Evolutionary conservation across 352 stramenopile genomes (phyloP).

Genomic region (Phytophthora pseudosyringae): DNA sequence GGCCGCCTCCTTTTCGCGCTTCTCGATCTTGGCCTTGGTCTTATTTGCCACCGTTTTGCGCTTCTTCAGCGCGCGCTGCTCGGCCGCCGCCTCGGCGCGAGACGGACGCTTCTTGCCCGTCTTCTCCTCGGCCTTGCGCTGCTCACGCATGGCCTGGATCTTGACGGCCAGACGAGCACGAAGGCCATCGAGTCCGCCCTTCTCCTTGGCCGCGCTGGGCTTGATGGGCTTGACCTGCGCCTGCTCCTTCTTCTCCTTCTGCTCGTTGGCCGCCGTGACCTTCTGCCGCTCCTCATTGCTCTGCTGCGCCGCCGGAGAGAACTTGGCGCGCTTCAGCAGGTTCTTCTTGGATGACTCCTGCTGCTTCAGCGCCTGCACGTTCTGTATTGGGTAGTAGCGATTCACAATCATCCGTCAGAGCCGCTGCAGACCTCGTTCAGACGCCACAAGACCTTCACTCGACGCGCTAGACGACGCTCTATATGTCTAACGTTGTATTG

Average conservation of each 20-base stretch:
- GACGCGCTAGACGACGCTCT: background rate
- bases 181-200: constrained; percentile 61
- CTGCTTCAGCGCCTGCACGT: constrained; percentile 60
- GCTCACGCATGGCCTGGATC: constrained; percentile 73
- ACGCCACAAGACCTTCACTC: constrained; percentile 1
- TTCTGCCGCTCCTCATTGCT: constrained; percentile 70
- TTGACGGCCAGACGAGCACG: constrained; percentile 72
- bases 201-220: constrained; percentile 40
- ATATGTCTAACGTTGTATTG: background rate
- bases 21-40: constrained; percentile 53
- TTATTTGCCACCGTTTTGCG: constrained; percentile 60
- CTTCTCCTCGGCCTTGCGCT: constrained; percentile 76
- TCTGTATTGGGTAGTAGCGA: constrained; percentile 26
- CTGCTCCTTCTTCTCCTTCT: constrained; percentile 52
- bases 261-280: constrained; percentile 52
- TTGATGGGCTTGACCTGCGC: constrained; percentile 45
- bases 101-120: constrained; percentile 60
- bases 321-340: constrained; percentile 73
- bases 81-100: constrained; percentile 29
- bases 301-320: constrained; percentile 64
- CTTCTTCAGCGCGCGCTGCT: constrained; percentile 44
- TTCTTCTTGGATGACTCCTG: constrained; percentile 66
- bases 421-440: constrained; percentile 4
- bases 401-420: constrained; percentile 20
- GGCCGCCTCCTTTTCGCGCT: constrained; percentile 48